phyloP scores from a whole-genome alignment of 2,329 filamentous ascomycete species.

The Helminthosporium solani region DNA sequence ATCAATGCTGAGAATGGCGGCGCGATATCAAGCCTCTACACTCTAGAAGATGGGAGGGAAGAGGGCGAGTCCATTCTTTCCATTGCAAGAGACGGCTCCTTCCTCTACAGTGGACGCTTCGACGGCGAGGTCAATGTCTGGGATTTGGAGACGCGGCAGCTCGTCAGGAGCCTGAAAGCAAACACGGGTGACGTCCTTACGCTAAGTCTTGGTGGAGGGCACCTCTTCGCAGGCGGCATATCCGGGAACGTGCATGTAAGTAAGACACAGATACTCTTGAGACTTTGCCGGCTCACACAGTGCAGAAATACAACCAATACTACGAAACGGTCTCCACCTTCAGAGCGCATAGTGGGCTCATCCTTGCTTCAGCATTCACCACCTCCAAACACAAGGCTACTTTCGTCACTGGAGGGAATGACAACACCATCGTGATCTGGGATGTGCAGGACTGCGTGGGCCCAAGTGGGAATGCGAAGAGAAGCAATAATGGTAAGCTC shows the following conservation, averaged over 20 bases:
- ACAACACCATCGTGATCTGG: constrained; percentile 88
- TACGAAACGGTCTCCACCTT: constrained; percentile 78
- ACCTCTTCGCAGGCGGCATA: constrained; percentile 85
- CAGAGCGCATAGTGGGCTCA: constrained; percentile 82
- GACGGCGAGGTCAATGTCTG: constrained; percentile 90
- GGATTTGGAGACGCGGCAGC: constrained; percentile 93
- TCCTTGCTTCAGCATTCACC: constrained; percentile 79
- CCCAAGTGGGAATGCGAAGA: constrained; percentile 47
- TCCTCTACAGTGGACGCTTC: constrained; percentile 86
- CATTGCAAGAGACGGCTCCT: constrained; percentile 82
- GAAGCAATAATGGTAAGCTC: constrained; percentile 57
- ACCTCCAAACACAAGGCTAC: constrained; percentile 70
- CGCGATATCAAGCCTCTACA: constrained; percentile 69
- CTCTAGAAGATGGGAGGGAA: constrained; percentile 59
- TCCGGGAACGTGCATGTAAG: constrained; percentile 80
- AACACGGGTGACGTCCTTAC: constrained; percentile 82
- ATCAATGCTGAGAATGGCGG: constrained; percentile 61
- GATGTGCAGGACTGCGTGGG: constrained; percentile 63
- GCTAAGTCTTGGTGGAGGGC: constrained; percentile 79
- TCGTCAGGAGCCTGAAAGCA: constrained; percentile 80
- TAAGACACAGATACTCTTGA: too few species aligned
- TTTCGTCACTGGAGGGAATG: constrained; percentile 93
- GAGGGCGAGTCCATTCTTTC: constrained; percentile 68
- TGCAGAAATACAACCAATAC: constrained; percentile 72
- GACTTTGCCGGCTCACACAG: constrained; percentile 23